Evolutionary conservation across 805 yeast species (phyloP), one percentile per base, ranked within the genome.

Genomic region (Ogataea allantospora): DNA sequence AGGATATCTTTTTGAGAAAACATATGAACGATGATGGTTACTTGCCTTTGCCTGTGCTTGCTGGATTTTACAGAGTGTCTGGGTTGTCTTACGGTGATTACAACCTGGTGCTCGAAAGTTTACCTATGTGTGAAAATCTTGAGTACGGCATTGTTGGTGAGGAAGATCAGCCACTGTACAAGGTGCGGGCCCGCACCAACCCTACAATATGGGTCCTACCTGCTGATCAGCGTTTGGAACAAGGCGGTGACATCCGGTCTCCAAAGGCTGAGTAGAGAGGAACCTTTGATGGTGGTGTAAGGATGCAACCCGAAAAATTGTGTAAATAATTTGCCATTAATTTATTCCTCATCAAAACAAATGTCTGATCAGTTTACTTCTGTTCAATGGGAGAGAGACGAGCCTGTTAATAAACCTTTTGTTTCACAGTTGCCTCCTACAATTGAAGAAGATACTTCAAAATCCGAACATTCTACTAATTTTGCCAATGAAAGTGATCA

Each of bases 21-120:
- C 85, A 84, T 54, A 85, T 91, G 95, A 77, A 81, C 61, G 53
- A 73, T 31, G 70, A 77, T 42, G 96, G 96, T 17, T 80, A 81
- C 71, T 72, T 88, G 38, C 77, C 80, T 22, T 62, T 88, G 41
- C 55, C 61, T 5, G 70, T 77, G 40, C 71, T 88, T 47, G 78
- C 87, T 43, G 67, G 71, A 42, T 88, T 88, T 62, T 78, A 83
- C 67, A 77, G 96, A 55, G 80, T 91, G 50, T 76, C 80, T 57
- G 73, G 77, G 42, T 65, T 84, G 30, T 72, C 81, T 38, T 73
- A 68, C 35, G 83, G 82, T 35, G 80, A 79, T 50, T 36, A 66
- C 24, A 60, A 62, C 21, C 50, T 77, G 27, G 68, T 87, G 20
- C 65, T 71, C 43, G 78, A 73, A 42, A 78, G 88, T 4, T 65